Evolutionary conservation across 768 basidiomycete genomes (phyloP).

Genomic region (Neoboletus brunneissimus): DNA sequence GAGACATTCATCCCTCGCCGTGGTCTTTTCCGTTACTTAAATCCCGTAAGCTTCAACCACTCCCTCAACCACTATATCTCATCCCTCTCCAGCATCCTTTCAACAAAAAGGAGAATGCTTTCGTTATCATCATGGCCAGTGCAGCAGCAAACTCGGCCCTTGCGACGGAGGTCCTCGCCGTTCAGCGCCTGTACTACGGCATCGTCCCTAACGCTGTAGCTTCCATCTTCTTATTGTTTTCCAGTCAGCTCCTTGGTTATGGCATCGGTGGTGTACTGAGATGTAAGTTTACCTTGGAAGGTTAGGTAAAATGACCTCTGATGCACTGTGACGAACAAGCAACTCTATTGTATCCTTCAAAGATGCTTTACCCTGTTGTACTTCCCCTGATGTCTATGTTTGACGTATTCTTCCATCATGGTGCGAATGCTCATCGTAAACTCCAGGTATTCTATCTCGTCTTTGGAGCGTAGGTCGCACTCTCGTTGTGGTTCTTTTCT

Average conservation of each 20-base stretch:
- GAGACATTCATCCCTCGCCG: slow-evolving; percentile 45
- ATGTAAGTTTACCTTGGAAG: slow-evolving; percentile 29
- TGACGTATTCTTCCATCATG: slow-evolving; percentile 41
- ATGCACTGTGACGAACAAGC: slow-evolving; percentile 8
- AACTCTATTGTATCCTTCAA: slow-evolving; percentile 42
- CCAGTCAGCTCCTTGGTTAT: slow-evolving; percentile 43
- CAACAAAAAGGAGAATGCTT: slow-evolving; percentile 59
- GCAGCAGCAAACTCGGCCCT: slow-evolving; percentile 54
- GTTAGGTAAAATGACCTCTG: not conserved
- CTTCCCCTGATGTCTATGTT: slow-evolving; percentile 26
- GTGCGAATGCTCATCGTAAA: slow-evolving; percentile 38
- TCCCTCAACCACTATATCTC: not conserved
- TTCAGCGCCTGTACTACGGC: slow-evolving; percentile 53
- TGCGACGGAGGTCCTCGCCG: slow-evolving; percentile 52
- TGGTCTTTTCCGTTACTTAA: slow-evolving; percentile 48
- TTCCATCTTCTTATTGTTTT: slow-evolving; percentile 44
- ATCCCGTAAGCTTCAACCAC: slow-evolving; percentile 35
- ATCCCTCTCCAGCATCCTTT: slow-evolving; percentile 45
- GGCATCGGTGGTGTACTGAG: slow-evolving; percentile 55
- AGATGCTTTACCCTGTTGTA: slow-evolving; percentile 40
- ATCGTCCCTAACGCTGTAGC: slow-evolving; percentile 45
- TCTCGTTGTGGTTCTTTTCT: slow-evolving; percentile 19
- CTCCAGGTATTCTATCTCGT: slow-evolving; percentile 32
- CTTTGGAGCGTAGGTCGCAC: slow-evolving; percentile 28
- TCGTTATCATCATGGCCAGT: slow-evolving; percentile 56